A percentile compares a stretch with the other conserved stretches of the same genome.
Conservation (phyloP, 2,329 filamentous ascomycete species). For the Colletotrichum tabaci region DNA sequence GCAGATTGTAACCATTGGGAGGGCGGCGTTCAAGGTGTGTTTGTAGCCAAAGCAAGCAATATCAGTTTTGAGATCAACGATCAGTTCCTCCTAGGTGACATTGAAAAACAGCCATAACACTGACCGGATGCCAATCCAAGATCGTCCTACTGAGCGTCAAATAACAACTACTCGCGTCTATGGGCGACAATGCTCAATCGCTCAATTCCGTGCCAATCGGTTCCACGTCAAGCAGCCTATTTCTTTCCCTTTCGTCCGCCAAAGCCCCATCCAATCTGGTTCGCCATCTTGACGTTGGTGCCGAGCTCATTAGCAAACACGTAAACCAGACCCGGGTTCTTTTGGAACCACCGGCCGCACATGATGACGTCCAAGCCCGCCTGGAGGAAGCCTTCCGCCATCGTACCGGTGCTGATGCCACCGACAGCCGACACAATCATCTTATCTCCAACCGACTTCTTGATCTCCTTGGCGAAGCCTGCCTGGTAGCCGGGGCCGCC, state of each 20-base stretch:
- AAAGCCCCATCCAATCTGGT: slow-evolving; percentile 71
- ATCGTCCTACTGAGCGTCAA: too few species aligned
- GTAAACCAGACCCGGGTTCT: slow-evolving; percentile 71
- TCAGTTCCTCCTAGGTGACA: background rate
- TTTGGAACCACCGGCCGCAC: slow-evolving; percentile 69
- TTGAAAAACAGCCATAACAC: too few species aligned
- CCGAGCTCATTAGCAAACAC: slow-evolving; percentile 69
- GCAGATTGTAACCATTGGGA: slow-evolving; percentile 1
- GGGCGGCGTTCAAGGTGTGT: slow-evolving; percentile 13
- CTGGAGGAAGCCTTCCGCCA: slow-evolving; percentile 64
- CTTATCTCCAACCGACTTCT: slow-evolving; percentile 77
- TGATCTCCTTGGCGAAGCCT: slow-evolving; percentile 78
- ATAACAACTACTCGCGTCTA: too few species aligned
- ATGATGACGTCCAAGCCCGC: slow-evolving; percentile 63
- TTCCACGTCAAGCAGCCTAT: background rate
- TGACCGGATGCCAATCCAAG: too few species aligned
- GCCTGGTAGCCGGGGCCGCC: slow-evolving; percentile 78
- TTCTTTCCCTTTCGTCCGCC: slow-evolving; percentile 52
- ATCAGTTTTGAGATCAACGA: slow-evolving; percentile 14
- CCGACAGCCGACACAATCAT: slow-evolving; percentile 64
- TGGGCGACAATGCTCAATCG: too few species aligned
- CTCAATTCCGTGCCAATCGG: too few species aligned
- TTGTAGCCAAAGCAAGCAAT: slow-evolving; percentile 31
- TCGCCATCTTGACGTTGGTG: slow-evolving; percentile 61
- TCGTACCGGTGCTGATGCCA: slow-evolving; percentile 59